Evolutionary conservation across 345 rosid species (phyloP), one percentile per base, ranked within the genome.

Genomic region (Aurinia saxatilis): DNA sequence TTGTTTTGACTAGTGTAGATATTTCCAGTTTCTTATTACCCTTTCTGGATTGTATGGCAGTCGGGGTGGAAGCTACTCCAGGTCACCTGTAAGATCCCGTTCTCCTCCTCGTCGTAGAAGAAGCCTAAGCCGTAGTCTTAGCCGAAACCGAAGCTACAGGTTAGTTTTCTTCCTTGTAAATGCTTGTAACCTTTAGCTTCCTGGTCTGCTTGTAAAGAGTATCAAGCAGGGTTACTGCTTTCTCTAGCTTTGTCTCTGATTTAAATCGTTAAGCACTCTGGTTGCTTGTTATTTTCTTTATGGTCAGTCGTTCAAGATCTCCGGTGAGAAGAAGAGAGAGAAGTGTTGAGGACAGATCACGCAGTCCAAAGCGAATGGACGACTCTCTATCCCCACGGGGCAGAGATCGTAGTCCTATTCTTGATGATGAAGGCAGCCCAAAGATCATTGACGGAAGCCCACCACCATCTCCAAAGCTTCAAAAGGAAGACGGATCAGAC

Each of bases 101-200:
- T 75, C 85, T 64, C 92, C 85, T 64, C 92, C 92, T 63, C 83
- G 84, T 41, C 90, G 81, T 54, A 86, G 91, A 57, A 84, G 98
- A 67, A 88, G 95, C 73, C 82, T 56, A 65, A 71, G 60, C 74
- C 93, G 85, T 35, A 86, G 98, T 65, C 90, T 81, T 75, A 86
- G 91, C 76, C 63, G 85, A n/a, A 84, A 86, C 51, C 86, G 79
- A 15, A 91, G 98, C 76, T 84, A 86, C 80, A 80, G 87, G 87
- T 86, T 57, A 19, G 63, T 17, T 1, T 33, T 29, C n/a, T 19
- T 11, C 19, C 34, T 21, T 1, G 6, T 45, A 45, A 35, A 21
- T 39, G 14, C 34, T 15, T 45, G 27, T n/a, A 2, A 54, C 9
- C 23, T n/a, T 30, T 7, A 50, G 18, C 41, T 2, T 44, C 4